These are phyloP conservation scores for Populus euphratica DNA, from an alignment of 345 rosid genomes.

Conservation along the genomic window DNA sequence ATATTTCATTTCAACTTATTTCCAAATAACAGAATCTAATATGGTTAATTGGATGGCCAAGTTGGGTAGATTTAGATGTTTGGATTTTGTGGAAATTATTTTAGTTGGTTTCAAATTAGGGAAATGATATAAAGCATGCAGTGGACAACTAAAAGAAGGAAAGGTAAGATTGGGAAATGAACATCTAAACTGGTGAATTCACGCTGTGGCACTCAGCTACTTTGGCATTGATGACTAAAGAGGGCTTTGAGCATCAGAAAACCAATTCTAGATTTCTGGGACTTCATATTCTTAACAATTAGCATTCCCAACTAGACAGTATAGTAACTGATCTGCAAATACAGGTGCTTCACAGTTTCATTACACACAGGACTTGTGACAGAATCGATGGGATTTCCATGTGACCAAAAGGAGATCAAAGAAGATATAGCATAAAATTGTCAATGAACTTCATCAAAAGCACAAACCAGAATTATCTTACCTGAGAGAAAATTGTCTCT, in stretches of 20 bases:
- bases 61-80: not conserved
- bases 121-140: not conserved
- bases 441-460: not conserved
- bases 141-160: not conserved
- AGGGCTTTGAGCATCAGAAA: not conserved
- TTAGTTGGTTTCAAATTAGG: too few relatives aligned
- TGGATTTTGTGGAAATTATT: too few relatives aligned
- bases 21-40: not conserved
- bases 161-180: not conserved
- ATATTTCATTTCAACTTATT: not conserved
- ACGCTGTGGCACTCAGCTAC: too few relatives aligned
- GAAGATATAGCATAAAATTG: not conserved
- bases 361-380: too few relatives aligned
- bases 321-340: not conserved
- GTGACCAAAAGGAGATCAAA: too few relatives aligned
- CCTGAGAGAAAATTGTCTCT: slow-evolving; percentile 98
- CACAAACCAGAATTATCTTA: slow-evolving; percentile 25
- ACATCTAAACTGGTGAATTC: not conserved
- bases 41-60: not conserved
- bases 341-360: not conserved
- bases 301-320: slow-evolving; percentile 2
- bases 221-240: too few relatives aligned
- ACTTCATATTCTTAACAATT: not conserved
- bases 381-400: too few relatives aligned
- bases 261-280: not conserved